Evolutionary conservation across 768 basidiomycete genomes (phyloP).

Genomic region (Chalciporus chontae): DNA sequence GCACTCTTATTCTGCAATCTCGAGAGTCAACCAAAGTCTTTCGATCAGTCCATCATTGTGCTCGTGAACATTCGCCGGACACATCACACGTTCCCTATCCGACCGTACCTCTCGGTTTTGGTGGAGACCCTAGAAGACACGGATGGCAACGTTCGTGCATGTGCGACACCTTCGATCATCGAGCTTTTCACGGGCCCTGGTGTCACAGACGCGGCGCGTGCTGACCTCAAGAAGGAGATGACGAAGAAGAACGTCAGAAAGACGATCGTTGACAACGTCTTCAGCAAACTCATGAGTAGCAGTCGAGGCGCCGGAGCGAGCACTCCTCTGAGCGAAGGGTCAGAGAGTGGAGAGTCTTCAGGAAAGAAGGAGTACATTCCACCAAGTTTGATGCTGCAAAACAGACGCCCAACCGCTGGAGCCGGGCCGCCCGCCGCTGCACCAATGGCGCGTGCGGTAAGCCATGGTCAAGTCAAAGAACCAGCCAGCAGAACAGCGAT

Average conservation of each 20-base stretch:
- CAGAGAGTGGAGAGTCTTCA: constrained; percentile 45
- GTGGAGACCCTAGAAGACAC: constrained; percentile 88
- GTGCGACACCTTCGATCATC: constrained; percentile 75
- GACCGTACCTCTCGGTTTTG: constrained; percentile 73
- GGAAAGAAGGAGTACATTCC: constrained; percentile 61
- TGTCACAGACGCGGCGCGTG: constrained; percentile 81
- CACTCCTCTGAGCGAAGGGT: constrained; percentile 51
- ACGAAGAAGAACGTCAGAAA: constrained; percentile 82
- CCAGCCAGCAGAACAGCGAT: constrained; percentile 57
- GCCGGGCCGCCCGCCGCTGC: constrained; percentile 24
- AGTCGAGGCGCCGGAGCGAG: constrained; percentile 40
- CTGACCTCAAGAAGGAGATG: constrained; percentile 93
- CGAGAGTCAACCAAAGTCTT: neutral
- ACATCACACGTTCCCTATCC: constrained; percentile 73
- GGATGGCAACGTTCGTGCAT: constrained; percentile 86
- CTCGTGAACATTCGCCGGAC: constrained; percentile 70
- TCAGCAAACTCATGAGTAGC: constrained; percentile 55
- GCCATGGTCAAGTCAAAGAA: constrained; percentile 49
- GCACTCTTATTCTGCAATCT: neutral
- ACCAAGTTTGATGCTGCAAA: constrained; percentile 63
- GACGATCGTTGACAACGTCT: constrained; percentile 77
- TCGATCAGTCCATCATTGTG: constrained; percentile 52
- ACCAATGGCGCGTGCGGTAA: constrained; percentile 41
- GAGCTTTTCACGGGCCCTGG: constrained; percentile 82
- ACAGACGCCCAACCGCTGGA: constrained; percentile 45